Evolutionary conservation across 2,329 filamentous ascomycete genomes (phyloP).

Genomic region (Talaromyces sp.): DNA sequence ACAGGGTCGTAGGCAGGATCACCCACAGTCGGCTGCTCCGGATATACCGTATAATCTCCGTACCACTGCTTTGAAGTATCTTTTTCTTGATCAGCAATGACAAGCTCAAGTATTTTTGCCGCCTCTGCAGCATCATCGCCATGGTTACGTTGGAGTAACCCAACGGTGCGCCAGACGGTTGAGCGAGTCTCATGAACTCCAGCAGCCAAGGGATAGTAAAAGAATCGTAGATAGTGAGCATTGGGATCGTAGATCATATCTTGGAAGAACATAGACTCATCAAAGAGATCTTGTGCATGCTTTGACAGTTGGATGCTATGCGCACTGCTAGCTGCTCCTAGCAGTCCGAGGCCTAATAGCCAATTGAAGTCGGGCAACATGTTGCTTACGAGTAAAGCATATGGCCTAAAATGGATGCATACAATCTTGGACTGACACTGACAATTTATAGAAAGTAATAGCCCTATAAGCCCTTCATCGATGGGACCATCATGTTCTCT

Average conservation of each 20-base stretch:
- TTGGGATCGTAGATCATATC: slow-evolving; percentile 54
- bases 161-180: slow-evolving; percentile 59
- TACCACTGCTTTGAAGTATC: slow-evolving; percentile 55
- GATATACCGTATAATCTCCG: slow-evolving; percentile 26
- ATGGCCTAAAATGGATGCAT: background rate
- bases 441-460: background rate
- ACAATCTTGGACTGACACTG: background rate
- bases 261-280: slow-evolving; percentile 55
- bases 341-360: slow-evolving; percentile 6
- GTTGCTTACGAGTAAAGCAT: too few relatives aligned
- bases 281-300: slow-evolving; percentile 42
- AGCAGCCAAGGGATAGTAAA: slow-evolving; percentile 35
- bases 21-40: slow-evolving; percentile 57
- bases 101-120: slow-evolving; percentile 52
- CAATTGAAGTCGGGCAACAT: slow-evolving; percentile 16
- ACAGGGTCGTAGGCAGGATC: slow-evolving; percentile 47
- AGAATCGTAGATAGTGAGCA: slow-evolving; percentile 52
- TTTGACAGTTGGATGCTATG: slow-evolving; percentile 9
- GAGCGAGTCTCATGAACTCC: slow-evolving; percentile 56
- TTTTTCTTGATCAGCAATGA: slow-evolving; percentile 54
- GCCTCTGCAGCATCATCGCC: slow-evolving; percentile 51
- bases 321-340: slow-evolving; percentile 3
- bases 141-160: slow-evolving; percentile 55
- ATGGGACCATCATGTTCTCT: background rate
- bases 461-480: background rate